Percentiles rank a stretch among this genome's conserved stretches.
These are phyloP conservation scores for Raddia distichophylla DNA, from an alignment of 176 grass and related monocot genomes.

Conservation along the genomic window DNA sequence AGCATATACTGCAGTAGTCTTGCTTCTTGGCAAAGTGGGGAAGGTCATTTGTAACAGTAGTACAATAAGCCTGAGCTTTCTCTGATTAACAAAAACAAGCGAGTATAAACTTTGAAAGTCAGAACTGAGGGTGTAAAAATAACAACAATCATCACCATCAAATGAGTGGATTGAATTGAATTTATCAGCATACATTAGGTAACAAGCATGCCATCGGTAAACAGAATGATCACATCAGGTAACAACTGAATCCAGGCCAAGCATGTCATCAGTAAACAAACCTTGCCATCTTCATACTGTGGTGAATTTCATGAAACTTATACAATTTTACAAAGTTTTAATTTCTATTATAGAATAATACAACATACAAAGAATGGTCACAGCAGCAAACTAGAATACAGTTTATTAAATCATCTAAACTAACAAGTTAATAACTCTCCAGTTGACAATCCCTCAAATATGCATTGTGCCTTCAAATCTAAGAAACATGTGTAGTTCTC, in stretches of 20 bases:
- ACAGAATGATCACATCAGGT: neutral
- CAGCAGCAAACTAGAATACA: conserved; percentile 17
- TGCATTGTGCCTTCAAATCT: conserved; percentile 23
- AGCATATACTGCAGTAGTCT: conserved; percentile 14
- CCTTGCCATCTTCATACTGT: neutral
- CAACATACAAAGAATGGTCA: conserved; percentile 14
- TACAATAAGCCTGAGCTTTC: neutral
- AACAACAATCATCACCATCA: neutral
- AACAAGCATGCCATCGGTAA: neutral
- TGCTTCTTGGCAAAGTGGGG: conserved; percentile 16
- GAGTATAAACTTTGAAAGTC: neutral
- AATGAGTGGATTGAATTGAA: neutral
- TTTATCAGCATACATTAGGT: neutral
- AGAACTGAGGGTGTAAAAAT: neutral
- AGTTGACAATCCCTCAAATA: conserved; percentile 24
- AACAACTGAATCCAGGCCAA: neutral
- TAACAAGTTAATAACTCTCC: conserved; percentile 28
- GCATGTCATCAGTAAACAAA: conserved; percentile 7
- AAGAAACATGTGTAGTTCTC: conserved; percentile 8
- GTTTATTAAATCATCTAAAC: conserved; percentile 23
- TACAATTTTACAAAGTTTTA: conserved; percentile 28
- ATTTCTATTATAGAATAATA: conserved; percentile 29
- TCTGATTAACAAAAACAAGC: conserved; percentile 14
- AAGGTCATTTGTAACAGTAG: neutral
- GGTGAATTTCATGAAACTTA: conserved; percentile 28